Percentiles rank a stretch among this genome's conserved stretches.
Evolutionary conservation across 495 filamentous ascomycete species (phyloP).

Genomic region (Articulospora tetracladia): DNA sequence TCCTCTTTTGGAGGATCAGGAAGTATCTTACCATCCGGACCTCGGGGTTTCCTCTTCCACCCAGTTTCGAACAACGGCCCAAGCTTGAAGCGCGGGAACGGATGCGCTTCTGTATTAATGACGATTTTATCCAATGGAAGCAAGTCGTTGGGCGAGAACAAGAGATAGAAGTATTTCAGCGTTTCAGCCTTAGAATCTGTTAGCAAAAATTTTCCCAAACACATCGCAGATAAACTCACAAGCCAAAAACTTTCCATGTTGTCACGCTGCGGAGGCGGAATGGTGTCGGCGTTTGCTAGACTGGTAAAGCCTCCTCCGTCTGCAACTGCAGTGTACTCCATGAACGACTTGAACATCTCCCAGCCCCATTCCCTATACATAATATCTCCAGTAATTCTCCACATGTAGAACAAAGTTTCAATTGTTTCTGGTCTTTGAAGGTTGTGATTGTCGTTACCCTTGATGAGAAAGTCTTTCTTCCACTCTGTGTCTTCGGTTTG

Average conservation of each 20-base stretch:
- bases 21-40: constrained; percentile 23
- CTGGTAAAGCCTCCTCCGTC: constrained; percentile 81
- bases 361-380: constrained; percentile 96
- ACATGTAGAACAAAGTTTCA: constrained; percentile 96
- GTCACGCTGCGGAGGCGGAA: constrained; percentile 63
- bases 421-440: constrained; percentile 95
- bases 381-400: constrained; percentile 89
- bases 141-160: constrained; percentile 83
- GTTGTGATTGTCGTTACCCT: constrained; percentile 77
- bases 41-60: constrained; percentile 66
- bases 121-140: constrained; percentile 82
- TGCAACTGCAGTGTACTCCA: constrained; percentile 66
- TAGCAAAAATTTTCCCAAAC: constrained; percentile 13
- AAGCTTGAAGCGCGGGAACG: constrained; percentile 73
- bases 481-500: constrained; percentile 52
- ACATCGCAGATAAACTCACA: constrained; percentile 39
- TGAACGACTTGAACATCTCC: constrained; percentile 94
- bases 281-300: constrained; percentile 65
- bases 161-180: constrained; percentile 93
- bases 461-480: constrained; percentile 74
- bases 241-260: constrained; percentile 98
- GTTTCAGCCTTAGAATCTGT: constrained; percentile 74
- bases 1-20: constrained; percentile 8
- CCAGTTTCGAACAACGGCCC: constrained; percentile 73
- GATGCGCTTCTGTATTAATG: constrained; percentile 94